These are phyloP conservation scores for Coemansia sp. DNA, from an alignment of 192 early-diverging fungal genomes.

Conservation along the genomic window DNA sequence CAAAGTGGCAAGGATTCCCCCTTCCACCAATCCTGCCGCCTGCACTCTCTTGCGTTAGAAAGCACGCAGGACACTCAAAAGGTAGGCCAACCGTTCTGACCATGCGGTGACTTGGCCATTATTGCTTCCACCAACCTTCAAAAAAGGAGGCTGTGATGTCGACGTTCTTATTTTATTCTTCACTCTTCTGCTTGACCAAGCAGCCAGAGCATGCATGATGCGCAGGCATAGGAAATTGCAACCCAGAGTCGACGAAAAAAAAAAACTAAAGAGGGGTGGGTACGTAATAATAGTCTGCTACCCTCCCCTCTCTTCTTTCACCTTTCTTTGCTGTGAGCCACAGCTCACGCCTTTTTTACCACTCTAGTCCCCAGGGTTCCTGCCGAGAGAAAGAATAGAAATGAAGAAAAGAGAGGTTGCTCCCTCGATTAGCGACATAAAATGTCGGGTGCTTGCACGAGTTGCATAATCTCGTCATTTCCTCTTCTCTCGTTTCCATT, in stretches of 20 bases:
- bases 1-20: constrained; percentile 6
- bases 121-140: not conserved
- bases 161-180: too few relatives aligned
- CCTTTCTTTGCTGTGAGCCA: too few relatives aligned
- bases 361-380: not conserved
- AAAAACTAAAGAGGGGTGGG: too few relatives aligned
- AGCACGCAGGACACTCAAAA: not conserved
- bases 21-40: constrained; percentile 5
- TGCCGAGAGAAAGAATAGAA: constrained; percentile 1
- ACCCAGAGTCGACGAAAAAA: too few relatives aligned
- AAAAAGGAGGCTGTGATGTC: not conserved
- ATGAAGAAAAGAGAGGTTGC: not conserved
- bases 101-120: not conserved
- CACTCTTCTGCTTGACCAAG: too few relatives aligned
- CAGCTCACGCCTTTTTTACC: not conserved
- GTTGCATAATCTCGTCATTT: not conserved
- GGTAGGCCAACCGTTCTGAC: not conserved
- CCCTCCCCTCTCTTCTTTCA: too few relatives aligned
- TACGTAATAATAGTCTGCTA: too few relatives aligned
- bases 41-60: not conserved
- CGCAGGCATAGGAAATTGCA: too few relatives aligned
- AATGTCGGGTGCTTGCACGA: not conserved
- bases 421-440: not conserved
- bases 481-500: not conserved
- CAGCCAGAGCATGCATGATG: too few relatives aligned